Conservation (phyloP, 2,329 filamentous ascomycete species). For the Ophiostoma quercus region DNA sequence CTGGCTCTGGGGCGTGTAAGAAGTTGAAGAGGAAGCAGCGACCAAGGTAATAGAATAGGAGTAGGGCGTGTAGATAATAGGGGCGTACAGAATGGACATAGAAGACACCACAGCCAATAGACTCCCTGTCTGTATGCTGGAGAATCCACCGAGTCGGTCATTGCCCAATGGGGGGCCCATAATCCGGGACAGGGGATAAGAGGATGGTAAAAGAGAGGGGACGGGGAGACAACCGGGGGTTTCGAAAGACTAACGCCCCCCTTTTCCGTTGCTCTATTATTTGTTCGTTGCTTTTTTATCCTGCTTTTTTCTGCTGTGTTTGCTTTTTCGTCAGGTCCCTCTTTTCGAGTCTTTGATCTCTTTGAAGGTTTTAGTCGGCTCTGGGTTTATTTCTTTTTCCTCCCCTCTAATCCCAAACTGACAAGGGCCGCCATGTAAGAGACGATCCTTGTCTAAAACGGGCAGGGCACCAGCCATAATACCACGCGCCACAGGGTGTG, state of each 20-base stretch:
- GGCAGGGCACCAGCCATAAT: constrained; percentile 18
- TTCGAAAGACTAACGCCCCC: constrained; percentile 25
- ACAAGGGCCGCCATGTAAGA: constrained; percentile 26
- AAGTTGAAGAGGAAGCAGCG: constrained; percentile 1
- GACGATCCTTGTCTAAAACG: constrained; percentile 20
- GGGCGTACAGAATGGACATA: background rate
- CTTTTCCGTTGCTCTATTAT: constrained; percentile 12
- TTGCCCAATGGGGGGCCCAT: constrained; percentile 51
- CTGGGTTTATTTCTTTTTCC: constrained; percentile 1
- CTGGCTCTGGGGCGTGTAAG: constrained; percentile 13
- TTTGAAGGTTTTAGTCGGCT: constrained; percentile 5
- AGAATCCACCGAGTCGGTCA: constrained; percentile 37
- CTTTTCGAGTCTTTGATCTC: background rate
- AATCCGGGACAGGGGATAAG: constrained; percentile 37
- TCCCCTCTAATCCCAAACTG: constrained; percentile 25
- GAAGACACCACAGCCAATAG: constrained; percentile 42
- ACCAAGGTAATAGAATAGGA: constrained; percentile 9
- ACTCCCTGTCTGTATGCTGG: constrained; percentile 32
- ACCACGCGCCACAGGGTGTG: constrained; percentile 18
- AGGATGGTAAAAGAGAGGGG: constrained; percentile 13
- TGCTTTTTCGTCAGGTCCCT: background rate
- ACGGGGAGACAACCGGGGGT: constrained; percentile 23
- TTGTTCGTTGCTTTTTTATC: background rate
- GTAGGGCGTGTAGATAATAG: constrained; percentile 1
- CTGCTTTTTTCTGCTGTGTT: background rate